Percentiles rank a stretch among this genome's conserved stretches.
Conservation (phyloP, 2,329 filamentous ascomycete species). For the Exophiala bonariae region DNA sequence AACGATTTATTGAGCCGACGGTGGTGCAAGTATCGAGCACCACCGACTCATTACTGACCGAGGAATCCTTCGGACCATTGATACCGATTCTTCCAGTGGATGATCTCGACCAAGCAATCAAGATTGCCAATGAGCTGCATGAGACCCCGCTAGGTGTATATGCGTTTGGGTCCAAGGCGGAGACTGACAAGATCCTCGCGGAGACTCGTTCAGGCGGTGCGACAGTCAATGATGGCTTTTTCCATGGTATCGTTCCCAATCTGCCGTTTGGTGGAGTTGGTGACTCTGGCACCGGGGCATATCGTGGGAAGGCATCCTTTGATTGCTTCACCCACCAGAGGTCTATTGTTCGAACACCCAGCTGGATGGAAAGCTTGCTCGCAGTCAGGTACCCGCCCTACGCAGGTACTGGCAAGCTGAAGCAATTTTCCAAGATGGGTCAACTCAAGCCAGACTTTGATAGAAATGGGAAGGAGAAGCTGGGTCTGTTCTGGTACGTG, state of each 20-base stretch:
- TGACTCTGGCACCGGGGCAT: conserved; percentile 72
- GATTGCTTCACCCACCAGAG: conserved; percentile 64
- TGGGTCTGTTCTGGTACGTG: conserved; percentile 24
- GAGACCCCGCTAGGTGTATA: conserved; percentile 82
- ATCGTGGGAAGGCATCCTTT: conserved; percentile 72
- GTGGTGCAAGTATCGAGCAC: conserved; percentile 77
- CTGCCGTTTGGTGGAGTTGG: conserved; percentile 83
- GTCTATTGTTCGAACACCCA: conserved; percentile 58
- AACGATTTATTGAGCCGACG: conserved; percentile 87
- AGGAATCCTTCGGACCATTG: conserved; percentile 93
- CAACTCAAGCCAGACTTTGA: conserved; percentile 61
- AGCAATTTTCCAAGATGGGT: conserved; percentile 52
- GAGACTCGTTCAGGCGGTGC: conserved; percentile 68
- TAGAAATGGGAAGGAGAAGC: conserved; percentile 48
- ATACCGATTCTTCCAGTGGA: conserved; percentile 79
- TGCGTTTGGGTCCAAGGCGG: conserved; percentile 77
- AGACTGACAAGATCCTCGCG: conserved; percentile 69
- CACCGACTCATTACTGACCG: conserved; percentile 73
- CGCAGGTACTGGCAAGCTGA: conserved; percentile 49
- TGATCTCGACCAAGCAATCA: conserved; percentile 81
- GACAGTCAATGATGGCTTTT: conserved; percentile 59
- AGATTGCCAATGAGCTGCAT: conserved; percentile 76
- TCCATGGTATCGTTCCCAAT: conserved; percentile 69
- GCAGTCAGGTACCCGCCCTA: conserved; percentile 63
- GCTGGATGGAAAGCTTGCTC: conserved; percentile 61